Percentiles rank a stretch among this genome's conserved stretches.
Evolutionary conservation across 1,139 yeast genomes (phyloP).

Genomic region (Saccharomycopsis hybrid): DNA sequence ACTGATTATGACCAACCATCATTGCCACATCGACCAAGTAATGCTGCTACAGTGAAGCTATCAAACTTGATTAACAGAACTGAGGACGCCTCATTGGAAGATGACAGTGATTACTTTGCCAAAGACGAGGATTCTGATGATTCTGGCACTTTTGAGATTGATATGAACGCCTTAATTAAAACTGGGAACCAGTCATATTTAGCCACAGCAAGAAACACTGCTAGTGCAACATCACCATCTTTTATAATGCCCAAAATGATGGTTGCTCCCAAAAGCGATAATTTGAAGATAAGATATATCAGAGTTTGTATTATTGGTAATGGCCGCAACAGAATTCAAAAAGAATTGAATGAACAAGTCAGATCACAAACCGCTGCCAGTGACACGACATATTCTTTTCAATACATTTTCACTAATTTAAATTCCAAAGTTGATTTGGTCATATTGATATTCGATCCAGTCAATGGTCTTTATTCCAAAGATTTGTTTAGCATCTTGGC

Average conservation of each 20-base stretch:
- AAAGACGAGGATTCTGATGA: slow-evolving; percentile 19
- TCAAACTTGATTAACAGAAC: background rate
- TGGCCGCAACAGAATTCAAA: slow-evolving; percentile 11
- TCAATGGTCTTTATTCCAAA: slow-evolving; percentile 19
- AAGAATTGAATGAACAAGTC: slow-evolving; percentile 7
- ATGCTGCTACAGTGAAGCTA: background rate
- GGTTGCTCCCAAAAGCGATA: slow-evolving; percentile 3
- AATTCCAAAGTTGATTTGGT: slow-evolving; percentile 18
- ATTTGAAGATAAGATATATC: background rate
- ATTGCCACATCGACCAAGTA: too few relatives aligned
- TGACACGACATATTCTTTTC: slow-evolving; percentile 4
- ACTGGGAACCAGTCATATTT: background rate
- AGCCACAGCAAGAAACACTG: background rate
- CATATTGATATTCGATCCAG: slow-evolving; percentile 18
- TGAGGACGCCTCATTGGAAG: background rate
- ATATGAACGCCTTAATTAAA: slow-evolving; percentile 15
- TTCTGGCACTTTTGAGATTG: slow-evolving; percentile 20
- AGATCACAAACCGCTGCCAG: background rate
- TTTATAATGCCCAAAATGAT: slow-evolving; percentile 21
- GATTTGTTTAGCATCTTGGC: slow-evolving; percentile 18
- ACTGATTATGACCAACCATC: background rate
- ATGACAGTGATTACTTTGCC: background rate
- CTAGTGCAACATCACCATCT: slow-evolving; percentile 13
- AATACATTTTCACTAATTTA: slow-evolving; percentile 19
- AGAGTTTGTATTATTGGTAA: slow-evolving; percentile 20